Evolutionary conservation across 345 rosid species (phyloP).

Genomic region (Salix exigua): DNA sequence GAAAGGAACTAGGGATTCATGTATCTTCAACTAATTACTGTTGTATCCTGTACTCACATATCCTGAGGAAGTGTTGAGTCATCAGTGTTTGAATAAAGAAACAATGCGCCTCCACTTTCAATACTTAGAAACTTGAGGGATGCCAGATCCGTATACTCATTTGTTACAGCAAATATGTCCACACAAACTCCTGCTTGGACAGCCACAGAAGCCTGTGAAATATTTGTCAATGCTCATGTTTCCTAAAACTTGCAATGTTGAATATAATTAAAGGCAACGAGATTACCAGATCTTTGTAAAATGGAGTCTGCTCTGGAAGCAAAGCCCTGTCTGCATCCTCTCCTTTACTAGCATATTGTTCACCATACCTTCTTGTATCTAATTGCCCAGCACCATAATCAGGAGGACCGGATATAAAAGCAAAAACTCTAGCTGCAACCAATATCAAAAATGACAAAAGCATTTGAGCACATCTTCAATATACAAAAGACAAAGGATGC

Average conservation of each 20-base stretch:
- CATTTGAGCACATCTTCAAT: background rate
- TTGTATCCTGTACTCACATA: slow-evolving; percentile 58
- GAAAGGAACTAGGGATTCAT: background rate
- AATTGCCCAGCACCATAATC: slow-evolving; percentile 98
- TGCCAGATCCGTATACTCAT: slow-evolving; percentile 97
- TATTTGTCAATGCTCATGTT: slow-evolving; percentile 36
- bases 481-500: background rate
- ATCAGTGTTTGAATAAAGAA: slow-evolving; percentile 82
- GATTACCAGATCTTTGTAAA: slow-evolving; percentile 88
- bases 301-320: slow-evolving; percentile 98
- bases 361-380: slow-evolving; percentile 95
- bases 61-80: slow-evolving; percentile 99
- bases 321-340: slow-evolving; percentile 98
- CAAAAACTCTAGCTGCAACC: slow-evolving; percentile 87
- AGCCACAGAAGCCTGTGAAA: slow-evolving; percentile 86
- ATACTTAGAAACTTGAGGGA: slow-evolving; percentile 94
- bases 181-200: slow-evolving; percentile 98
- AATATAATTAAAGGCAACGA: slow-evolving; percentile 13
- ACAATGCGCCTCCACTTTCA: slow-evolving; percentile 95
- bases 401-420: slow-evolving; percentile 97
- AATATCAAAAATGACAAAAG: slow-evolving; percentile 22
- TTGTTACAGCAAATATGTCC: slow-evolving; percentile 90
- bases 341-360: slow-evolving; percentile 97
- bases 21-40: background rate
- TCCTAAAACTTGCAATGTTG: slow-evolving; percentile 6